Percentiles rank a stretch among this genome's conserved stretches.
Conservation (phyloP, 164 flowering plant species). For the Sedum album region DNA sequence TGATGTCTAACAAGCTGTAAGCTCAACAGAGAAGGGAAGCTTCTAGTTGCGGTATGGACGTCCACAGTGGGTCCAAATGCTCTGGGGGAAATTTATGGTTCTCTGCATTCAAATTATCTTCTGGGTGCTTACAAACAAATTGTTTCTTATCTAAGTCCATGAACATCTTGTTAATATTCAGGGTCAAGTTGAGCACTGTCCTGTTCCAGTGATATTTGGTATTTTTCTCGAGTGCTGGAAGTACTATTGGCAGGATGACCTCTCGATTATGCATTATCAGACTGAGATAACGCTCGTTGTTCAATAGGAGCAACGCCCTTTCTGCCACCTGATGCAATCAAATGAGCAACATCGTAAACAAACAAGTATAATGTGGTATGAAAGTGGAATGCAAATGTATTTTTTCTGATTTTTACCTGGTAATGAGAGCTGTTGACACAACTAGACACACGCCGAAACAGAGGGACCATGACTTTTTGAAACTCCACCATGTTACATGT, state of each 20-base stretch:
- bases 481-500: too few relatives aligned
- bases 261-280: too few relatives aligned
- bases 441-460: too few relatives aligned
- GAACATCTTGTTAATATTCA: slow-evolving; percentile 31
- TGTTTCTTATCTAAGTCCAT: slow-evolving; percentile 40
- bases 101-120: slow-evolving; percentile 32
- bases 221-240: slow-evolving; percentile 38
- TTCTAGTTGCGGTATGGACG: slow-evolving; percentile 21
- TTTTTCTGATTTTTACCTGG: too few relatives aligned
- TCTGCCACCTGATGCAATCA: slow-evolving; percentile 43
- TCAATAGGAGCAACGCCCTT: slow-evolving; percentile 45
- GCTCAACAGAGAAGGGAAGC: slow-evolving; percentile 16
- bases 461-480: too few relatives aligned
- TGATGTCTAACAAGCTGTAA: slow-evolving; percentile 15
- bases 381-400: too few relatives aligned
- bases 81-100: slow-evolving; percentile 36
- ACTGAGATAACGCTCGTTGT: slow-evolving; percentile 58
- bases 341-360: not conserved
- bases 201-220: slow-evolving; percentile 52
- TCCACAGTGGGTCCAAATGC: slow-evolving; percentile 34
- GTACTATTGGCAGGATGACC: slow-evolving; percentile 43
- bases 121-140: slow-evolving; percentile 21
- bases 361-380: too few relatives aligned
- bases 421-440: too few relatives aligned
- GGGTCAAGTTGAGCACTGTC: slow-evolving; percentile 47